A percentile compares a stretch with the other conserved stretches of the same genome.
Conservation (phyloP, 2,329 filamentous ascomycete species). For the Penicillium sp. region DNA sequence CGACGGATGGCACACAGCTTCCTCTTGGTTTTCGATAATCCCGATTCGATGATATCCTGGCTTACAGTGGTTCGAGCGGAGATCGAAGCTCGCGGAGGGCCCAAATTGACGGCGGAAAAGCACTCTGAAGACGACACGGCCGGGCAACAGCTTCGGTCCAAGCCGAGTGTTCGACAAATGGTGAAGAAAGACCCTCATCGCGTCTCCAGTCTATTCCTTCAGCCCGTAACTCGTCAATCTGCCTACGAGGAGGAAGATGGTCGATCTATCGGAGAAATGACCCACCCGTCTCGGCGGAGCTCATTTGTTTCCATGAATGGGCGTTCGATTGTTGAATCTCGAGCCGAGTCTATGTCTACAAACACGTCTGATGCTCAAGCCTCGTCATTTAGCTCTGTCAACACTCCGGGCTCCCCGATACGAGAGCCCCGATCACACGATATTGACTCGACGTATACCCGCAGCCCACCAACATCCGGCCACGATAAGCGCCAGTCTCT, state of each 20-base stretch:
- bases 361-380: conserved; percentile 17
- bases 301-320: conserved; percentile 29
- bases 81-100: conserved; percentile 45
- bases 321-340: conserved; percentile 29
- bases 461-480: conserved; percentile 21
- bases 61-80: conserved; percentile 42
- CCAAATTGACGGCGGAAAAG: conserved; percentile 40
- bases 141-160: conserved; percentile 24
- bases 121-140: conserved; percentile 26
- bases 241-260: conserved; percentile 26
- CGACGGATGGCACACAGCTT: conserved; percentile 38
- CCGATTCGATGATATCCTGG: conserved; percentile 45
- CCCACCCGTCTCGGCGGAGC: conserved; percentile 27
- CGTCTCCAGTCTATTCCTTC: conserved; percentile 29
- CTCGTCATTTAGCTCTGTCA: conserved; percentile 14
- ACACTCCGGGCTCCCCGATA: conserved; percentile 16
- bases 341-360: conserved; percentile 22
- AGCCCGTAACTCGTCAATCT: conserved; percentile 22
- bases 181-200: conserved; percentile 35
- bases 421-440: conserved; percentile 13
- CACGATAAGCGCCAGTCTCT: conserved; percentile 28
- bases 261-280: conserved; percentile 14
- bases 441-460: conserved; percentile 10
- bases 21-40: conserved; percentile 42
- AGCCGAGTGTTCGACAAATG: conserved; percentile 29